A percentile compares a stretch with the other conserved stretches of the same genome.
Conservation (phyloP, 345 rosid species). For the Acer saccharum region DNA sequence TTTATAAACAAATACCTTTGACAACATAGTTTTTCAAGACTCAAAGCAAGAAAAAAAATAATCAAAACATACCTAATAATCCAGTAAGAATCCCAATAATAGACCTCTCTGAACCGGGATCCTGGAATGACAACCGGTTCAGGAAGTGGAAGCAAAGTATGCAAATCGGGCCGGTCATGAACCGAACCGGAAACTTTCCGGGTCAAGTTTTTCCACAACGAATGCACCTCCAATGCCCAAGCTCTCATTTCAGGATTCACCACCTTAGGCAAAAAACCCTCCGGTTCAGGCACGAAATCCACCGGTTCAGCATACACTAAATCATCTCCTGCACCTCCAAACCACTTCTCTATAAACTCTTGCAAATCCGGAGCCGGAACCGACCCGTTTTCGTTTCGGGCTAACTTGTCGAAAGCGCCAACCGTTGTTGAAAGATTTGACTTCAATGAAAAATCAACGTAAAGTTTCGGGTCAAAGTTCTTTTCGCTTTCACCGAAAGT, state of each 20-base stretch:
- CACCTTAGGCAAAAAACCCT: slow-evolving; percentile 69
- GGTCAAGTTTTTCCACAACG: slow-evolving; percentile 76
- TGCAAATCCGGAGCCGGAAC: slow-evolving; percentile 37
- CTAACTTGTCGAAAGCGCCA: slow-evolving; percentile 54
- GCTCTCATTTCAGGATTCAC: slow-evolving; percentile 57
- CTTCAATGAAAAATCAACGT: slow-evolving; percentile 69
- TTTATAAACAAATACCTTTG: too few species aligned
- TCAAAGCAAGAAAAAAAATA: too few species aligned
- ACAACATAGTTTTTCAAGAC: too few species aligned
- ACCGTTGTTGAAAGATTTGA: slow-evolving; percentile 42
- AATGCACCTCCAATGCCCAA: slow-evolving; percentile 84
- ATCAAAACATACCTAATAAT: slow-evolving; percentile 57
- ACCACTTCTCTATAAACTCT: slow-evolving; percentile 31
- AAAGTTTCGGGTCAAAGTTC: slow-evolving; percentile 66
- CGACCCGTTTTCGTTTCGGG: slow-evolving; percentile 34
- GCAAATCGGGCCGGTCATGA: slow-evolving; percentile 48
- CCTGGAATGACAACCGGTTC: slow-evolving; percentile 74
- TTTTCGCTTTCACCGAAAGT: slow-evolving; percentile 40
- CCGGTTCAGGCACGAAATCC: slow-evolving; percentile 68
- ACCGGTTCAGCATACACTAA: slow-evolving; percentile 49
- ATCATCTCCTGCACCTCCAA: slow-evolving; percentile 62
- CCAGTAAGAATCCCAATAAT: slow-evolving; percentile 98
- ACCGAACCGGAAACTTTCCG: slow-evolving; percentile 58
- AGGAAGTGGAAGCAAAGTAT: slow-evolving; percentile 82
- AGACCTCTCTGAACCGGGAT: slow-evolving; percentile 84